Evolutionary conservation across 1,284 basidiomycete species (phyloP).

Genomic region (Coniferiporia sulphurascens): DNA sequence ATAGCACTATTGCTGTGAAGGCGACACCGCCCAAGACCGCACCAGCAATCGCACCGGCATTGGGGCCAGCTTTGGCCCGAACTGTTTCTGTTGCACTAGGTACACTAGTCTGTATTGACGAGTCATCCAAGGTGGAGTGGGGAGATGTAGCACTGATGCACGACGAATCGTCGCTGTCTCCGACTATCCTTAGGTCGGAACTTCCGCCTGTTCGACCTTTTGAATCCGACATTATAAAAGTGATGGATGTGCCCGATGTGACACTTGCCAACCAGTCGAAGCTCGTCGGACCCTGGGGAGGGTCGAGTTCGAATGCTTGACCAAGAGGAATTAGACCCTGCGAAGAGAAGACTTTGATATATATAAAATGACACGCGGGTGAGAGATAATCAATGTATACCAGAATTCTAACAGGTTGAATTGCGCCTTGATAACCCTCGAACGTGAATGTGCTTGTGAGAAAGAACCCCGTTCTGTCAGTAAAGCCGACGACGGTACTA

Average conservation of each 20-base stretch:
- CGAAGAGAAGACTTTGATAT: not conserved
- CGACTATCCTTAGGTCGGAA: constrained; percentile 47
- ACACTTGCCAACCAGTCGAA: constrained; percentile 59
- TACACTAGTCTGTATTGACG: constrained; percentile 18
- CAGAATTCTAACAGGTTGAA: constrained; percentile 55
- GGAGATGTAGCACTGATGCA: constrained; percentile 53
- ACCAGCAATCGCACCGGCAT: constrained; percentile 47
- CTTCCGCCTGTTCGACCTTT: constrained; percentile 52
- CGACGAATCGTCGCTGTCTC: constrained; percentile 41
- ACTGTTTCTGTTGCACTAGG: constrained; percentile 19
- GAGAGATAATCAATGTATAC: constrained; percentile 34
- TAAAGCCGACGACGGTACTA: not conserved
- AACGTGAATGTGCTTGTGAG: constrained; percentile 48
- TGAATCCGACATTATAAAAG: constrained; percentile 61
- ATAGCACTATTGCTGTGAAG: constrained; percentile 44
- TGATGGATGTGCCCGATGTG: constrained; percentile 50
- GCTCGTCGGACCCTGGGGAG: constrained; percentile 37
- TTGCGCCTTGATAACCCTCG: constrained; percentile 42
- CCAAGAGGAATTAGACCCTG: constrained; percentile 68
- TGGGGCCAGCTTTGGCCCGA: constrained; percentile 16
- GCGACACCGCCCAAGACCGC: constrained; percentile 54
- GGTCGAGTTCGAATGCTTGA: constrained; percentile 40
- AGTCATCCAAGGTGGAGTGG: constrained; percentile 34
- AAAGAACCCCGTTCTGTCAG: not conserved
- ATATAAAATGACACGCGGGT: not conserved